phyloP scores from a whole-genome alignment of 2,329 filamentous ascomycete species.

The Alternaria longipes region DNA sequence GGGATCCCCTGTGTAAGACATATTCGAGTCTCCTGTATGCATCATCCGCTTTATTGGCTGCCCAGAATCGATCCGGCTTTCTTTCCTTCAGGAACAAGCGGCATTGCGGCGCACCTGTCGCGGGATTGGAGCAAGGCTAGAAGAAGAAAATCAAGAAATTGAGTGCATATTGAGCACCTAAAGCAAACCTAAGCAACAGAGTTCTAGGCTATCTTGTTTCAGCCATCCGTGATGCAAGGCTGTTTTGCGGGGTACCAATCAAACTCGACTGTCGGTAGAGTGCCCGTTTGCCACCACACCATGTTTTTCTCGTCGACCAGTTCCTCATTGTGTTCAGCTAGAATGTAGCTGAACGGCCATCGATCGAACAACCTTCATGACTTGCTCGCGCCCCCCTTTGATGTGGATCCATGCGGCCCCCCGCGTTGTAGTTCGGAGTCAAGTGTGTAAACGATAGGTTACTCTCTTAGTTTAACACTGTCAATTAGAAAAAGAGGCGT shows the following conservation, averaged over 20 bases:
- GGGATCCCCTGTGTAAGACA: slow-evolving; percentile 4
- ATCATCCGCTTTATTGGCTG: slow-evolving; percentile 1
- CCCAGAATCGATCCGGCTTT: not conserved
- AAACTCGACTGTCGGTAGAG: not conserved
- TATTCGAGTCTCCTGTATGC: not conserved
- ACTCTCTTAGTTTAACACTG: slow-evolving; percentile 3
- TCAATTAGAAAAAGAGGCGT: not conserved
- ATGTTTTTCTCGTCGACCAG: slow-evolving; percentile 2
- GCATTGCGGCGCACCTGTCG: slow-evolving; percentile 10
- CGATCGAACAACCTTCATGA: not conserved
- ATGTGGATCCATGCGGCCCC: not conserved
- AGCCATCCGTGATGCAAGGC: slow-evolving; percentile 9
- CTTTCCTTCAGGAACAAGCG: slow-evolving; percentile 9
- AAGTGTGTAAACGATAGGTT: slow-evolving; percentile 2
- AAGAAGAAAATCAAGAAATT: slow-evolving; percentile 10
- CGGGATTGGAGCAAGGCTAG: slow-evolving; percentile 1
- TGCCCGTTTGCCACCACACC: slow-evolving; percentile 12
- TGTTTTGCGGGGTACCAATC: slow-evolving; percentile 19
- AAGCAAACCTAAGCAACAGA: slow-evolving; percentile 13
- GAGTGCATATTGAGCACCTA: slow-evolving; percentile 4
- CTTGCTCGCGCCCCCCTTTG: not conserved
- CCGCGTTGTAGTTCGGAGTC: not conserved
- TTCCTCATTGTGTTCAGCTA: not conserved
- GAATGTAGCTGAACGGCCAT: not conserved
- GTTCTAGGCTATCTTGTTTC: slow-evolving; percentile 20